These are phyloP conservation scores for Tetracladium maxilliforme DNA, from an alignment of 2,329 filamentous ascomycete species.

Conservation along the genomic window DNA sequence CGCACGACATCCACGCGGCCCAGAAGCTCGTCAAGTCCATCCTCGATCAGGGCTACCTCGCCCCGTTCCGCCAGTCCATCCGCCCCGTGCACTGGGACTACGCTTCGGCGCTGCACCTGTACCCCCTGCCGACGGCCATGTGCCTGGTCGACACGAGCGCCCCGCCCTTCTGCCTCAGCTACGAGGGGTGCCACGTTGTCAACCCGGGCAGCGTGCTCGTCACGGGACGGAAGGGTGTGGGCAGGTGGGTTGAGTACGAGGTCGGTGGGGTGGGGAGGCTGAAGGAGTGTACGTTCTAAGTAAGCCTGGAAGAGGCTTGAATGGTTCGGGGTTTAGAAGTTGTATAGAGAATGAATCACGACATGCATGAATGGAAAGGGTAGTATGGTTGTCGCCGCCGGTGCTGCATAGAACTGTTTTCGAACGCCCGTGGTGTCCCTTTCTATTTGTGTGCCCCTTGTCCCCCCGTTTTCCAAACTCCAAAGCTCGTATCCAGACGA, in stretches of 20 bases:
- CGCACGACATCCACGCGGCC: constrained; percentile 43
- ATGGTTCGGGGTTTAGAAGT: no score
- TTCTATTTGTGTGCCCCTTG: neutral
- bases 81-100: constrained; percentile 88
- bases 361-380: no score
- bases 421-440: no score
- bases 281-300: constrained; percentile 44
- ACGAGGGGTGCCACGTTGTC: constrained; percentile 91
- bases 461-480: neutral
- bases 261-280: constrained; percentile 45
- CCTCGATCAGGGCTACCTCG: constrained; percentile 77
- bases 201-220: constrained; percentile 75
- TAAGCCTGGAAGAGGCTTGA: neutral
- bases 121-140: constrained; percentile 75
- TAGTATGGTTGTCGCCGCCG: no score
- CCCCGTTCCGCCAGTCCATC: constrained; percentile 67
- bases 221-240: constrained; percentile 50
- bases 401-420: no score
- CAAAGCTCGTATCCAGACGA: neutral
- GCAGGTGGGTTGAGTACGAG: constrained; percentile 81
- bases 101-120: constrained; percentile 60
- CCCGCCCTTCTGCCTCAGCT: constrained; percentile 73
- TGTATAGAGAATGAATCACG: no score
- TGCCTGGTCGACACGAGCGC: constrained; percentile 72
- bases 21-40: constrained; percentile 80